Conservation (phyloP, 108 stramenopile genomes). For the Seminavis robusta region DNA sequence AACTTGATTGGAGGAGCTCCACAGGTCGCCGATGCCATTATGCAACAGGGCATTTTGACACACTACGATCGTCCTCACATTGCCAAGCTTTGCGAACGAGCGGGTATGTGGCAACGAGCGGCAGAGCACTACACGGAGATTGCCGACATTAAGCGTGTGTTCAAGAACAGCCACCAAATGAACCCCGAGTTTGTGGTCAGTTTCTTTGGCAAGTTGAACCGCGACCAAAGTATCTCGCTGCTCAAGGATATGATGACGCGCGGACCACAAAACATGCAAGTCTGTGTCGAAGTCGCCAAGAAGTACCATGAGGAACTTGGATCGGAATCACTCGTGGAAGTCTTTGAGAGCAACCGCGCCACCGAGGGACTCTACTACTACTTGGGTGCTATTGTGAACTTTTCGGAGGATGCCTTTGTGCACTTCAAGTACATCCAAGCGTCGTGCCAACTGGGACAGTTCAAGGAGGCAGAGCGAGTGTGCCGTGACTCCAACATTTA, state of each 20-base stretch:
- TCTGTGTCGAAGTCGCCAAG: conserved; percentile 96
- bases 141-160: conserved; percentile 97
- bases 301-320: conserved; percentile 99
- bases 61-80: conserved; percentile 97
- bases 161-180: conserved; percentile 96
- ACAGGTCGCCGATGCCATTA: conserved; percentile 99
- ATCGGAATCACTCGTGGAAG: conserved; percentile 85
- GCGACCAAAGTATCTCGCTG: conserved; percentile 90
- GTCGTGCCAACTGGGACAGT: conserved; percentile 92
- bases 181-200: conserved; percentile 93
- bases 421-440: conserved; percentile 99
- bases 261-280: conserved; percentile 92
- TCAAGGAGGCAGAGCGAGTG: conserved; percentile 98
- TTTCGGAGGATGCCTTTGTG: conserved; percentile 94
- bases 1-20: conserved; percentile 98
- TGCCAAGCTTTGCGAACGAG: conserved; percentile 97
- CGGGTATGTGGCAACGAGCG: conserved; percentile 98
- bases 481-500: conserved; percentile 99
- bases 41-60: conserved; percentile 96
- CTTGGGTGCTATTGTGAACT: conserved; percentile 95
- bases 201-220: conserved; percentile 95
- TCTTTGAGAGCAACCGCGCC: conserved; percentile 96
- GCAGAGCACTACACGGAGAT: conserved; percentile 99
- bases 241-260: conserved; percentile 96
- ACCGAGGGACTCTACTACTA: conserved; percentile 98